phyloP scores from a whole-genome alignment of 1,284 basidiomycete genomes.

The Ceratobasidium sp. region DNA sequence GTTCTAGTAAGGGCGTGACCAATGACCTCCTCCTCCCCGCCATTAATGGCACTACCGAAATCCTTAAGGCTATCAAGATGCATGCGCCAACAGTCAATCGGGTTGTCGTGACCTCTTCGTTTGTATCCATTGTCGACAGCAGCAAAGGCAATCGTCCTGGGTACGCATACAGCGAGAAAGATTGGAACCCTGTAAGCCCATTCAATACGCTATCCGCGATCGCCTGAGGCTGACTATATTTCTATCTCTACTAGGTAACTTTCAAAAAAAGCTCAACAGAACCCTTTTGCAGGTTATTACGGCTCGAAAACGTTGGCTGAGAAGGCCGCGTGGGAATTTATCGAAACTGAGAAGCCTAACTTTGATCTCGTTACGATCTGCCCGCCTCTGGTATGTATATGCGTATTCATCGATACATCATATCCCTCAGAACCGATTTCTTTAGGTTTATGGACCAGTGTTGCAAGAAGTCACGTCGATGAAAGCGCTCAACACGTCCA shows the following conservation, averaged over 20 bases:
- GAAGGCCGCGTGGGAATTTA: slow-evolving; percentile 49
- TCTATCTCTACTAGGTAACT: slow-evolving; percentile 47
- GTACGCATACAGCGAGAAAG: slow-evolving; percentile 53
- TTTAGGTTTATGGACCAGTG: slow-evolving; percentile 43
- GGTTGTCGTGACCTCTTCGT: slow-evolving; percentile 61
- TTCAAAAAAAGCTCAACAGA: slow-evolving; percentile 37
- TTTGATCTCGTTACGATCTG: slow-evolving; percentile 49
- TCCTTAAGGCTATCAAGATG: slow-evolving; percentile 57
- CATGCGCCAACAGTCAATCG: slow-evolving; percentile 55
- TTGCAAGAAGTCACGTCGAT: slow-evolving; percentile 39
- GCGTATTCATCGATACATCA: background rate
- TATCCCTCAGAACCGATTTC: background rate
- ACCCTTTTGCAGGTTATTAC: slow-evolving; percentile 51
- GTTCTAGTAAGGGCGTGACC: background rate
- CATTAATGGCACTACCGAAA: slow-evolving; percentile 60
- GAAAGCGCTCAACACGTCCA: slow-evolving; percentile 30
- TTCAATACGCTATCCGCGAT: slow-evolving; percentile 58
- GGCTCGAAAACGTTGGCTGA: slow-evolving; percentile 55
- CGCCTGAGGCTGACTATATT: too few relatives aligned
- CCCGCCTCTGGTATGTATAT: slow-evolving; percentile 46
- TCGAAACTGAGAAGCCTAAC: slow-evolving; percentile 46
- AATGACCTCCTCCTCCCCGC: slow-evolving; percentile 60
- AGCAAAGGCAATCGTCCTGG: slow-evolving; percentile 49
- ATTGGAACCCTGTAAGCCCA: slow-evolving; percentile 57
- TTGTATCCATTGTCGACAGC: slow-evolving; percentile 55